A percentile compares a stretch with the other conserved stretches of the same genome.
Conservation (phyloP, 768 basidiomycete genomes). For the Kwoniella heveanensis region DNA sequence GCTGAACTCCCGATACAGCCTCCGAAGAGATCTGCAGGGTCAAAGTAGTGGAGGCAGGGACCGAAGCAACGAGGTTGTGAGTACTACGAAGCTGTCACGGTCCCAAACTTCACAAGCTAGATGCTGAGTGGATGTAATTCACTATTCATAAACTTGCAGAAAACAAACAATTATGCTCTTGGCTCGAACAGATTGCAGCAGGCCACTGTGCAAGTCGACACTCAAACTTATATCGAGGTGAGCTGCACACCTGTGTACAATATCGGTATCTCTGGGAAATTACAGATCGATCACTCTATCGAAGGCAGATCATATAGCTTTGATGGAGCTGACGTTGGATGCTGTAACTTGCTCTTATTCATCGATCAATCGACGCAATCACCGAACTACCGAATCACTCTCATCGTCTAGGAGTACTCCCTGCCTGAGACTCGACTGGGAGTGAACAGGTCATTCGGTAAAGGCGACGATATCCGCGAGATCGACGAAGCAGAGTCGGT, state of each 20-base stretch:
- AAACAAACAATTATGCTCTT: constrained; percentile 21
- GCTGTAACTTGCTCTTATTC: not conserved
- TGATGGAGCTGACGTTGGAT: no score
- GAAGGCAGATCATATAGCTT: no score
- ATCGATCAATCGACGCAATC: no score
- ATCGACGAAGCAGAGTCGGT: constrained; percentile 2
- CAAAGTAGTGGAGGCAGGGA: not conserved
- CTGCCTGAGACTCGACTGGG: no score
- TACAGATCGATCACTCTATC: no score
- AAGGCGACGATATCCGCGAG: not conserved
- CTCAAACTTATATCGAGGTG: constrained; percentile 28
- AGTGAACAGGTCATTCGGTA: not conserved
- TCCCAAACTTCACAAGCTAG: no score
- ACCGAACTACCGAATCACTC: no score
- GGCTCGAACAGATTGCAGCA: constrained; percentile 14
- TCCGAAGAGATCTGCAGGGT: not conserved
- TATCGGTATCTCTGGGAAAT: no score
- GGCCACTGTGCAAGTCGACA: constrained; percentile 26
- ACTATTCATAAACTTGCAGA: not conserved
- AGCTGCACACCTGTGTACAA: not conserved
- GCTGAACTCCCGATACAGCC: not conserved
- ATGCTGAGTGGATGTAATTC: no score
- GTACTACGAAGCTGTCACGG: no score
- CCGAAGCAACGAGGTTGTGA: not conserved
- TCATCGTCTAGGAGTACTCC: no score